A percentile compares a stretch with the other conserved stretches of the same genome.
Conservation (phyloP, 768 basidiomycete species). For the Tylopilus intermedius region DNA sequence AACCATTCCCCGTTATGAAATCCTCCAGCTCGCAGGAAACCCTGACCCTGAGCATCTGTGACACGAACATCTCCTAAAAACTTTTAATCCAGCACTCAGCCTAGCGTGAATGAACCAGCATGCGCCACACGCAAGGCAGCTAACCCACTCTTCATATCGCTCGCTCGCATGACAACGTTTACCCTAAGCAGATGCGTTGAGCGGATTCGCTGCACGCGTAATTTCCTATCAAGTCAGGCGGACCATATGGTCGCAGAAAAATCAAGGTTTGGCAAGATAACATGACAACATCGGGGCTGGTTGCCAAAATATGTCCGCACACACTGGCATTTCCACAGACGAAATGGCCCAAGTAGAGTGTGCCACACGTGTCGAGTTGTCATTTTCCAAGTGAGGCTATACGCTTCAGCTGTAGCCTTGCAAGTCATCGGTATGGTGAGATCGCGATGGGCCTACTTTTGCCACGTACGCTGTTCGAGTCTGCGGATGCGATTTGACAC, state of each 20-base stretch:
- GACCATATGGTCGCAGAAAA: background rate
- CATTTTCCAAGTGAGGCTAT: background rate
- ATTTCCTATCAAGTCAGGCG: background rate
- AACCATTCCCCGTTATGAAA: conserved; percentile 7
- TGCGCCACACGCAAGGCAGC: conserved; percentile 14
- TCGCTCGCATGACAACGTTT: background rate
- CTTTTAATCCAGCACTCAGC: background rate
- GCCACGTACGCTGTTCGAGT: background rate
- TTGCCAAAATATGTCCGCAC: too few species aligned
- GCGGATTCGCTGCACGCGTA: background rate
- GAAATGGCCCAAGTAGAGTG: background rate
- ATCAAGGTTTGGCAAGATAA: too few species aligned
- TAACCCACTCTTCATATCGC: background rate
- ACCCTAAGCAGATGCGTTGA: background rate
- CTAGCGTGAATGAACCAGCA: conserved; percentile 6
- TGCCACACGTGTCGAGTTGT: background rate
- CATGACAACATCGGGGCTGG: background rate
- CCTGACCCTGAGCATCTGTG: conserved; percentile 18
- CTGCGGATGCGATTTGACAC: background rate
- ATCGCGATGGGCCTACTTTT: background rate
- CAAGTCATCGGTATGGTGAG: too few species aligned
- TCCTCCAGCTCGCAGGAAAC: conserved; percentile 12
- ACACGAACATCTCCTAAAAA: background rate
- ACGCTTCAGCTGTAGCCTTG: too few species aligned
- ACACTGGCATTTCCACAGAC: too few species aligned